phyloP scores from a whole-genome alignment of 1,139 yeast species.

The Magnusiomyces fungicola region DNA sequence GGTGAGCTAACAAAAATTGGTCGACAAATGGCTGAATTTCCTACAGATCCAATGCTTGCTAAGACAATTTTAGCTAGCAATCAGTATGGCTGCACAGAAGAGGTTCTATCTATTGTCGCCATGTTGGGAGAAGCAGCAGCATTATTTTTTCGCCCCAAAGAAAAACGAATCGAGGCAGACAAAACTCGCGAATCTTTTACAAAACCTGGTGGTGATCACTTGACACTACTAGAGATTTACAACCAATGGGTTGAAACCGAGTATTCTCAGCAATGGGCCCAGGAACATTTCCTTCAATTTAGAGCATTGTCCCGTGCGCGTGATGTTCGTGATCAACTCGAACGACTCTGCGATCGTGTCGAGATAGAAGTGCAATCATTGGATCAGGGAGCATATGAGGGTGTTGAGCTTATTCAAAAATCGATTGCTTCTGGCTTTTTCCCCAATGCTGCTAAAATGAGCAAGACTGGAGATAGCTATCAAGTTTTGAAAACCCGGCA shows the following conservation, averaged over 20 bases:
- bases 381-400: constrained; percentile 20
- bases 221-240: constrained; percentile 67
- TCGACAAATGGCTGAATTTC: constrained; percentile 83
- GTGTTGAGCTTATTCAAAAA: constrained; percentile 43
- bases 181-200: constrained; percentile 49
- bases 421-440: constrained; percentile 78
- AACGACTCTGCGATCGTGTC: constrained; percentile 51
- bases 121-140: constrained; percentile 79
- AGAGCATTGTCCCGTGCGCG: constrained; percentile 63
- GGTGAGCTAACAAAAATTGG: constrained; percentile 79
- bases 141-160: constrained; percentile 67
- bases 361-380: constrained; percentile 38
- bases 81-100: constrained; percentile 51
- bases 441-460: constrained; percentile 64
- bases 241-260: constrained; percentile 68
- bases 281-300: constrained; percentile 72
- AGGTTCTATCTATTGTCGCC: constrained; percentile 63
- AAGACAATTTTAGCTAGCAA: constrained; percentile 63
- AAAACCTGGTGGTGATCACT: constrained; percentile 66
- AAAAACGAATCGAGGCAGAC: constrained; percentile 59
- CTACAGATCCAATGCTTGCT: constrained; percentile 85
- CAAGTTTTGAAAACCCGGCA: constrained; percentile 54
- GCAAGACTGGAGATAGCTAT: constrained; percentile 66
- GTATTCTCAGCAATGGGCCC: constrained; percentile 77
- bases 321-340: constrained; percentile 67